Base-by-base conservation (phyloP, 352 stramenopile species). In the Phytophthora litchii region DNA sequence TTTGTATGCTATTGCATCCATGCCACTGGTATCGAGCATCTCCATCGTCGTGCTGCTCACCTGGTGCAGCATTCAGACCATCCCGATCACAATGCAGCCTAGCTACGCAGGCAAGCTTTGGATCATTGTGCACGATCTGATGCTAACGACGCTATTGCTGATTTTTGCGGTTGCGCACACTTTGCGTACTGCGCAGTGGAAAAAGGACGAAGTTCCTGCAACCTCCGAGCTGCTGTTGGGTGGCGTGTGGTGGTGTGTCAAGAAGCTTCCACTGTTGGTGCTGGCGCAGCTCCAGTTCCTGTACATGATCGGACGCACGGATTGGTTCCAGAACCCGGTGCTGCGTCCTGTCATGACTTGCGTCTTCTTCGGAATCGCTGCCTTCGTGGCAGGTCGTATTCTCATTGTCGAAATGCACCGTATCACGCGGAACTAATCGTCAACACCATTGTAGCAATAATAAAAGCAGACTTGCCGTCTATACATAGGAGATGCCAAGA, bases 251-350 rank as follows among this genome's bases (percentile, higher is more conserved):
- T 74, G 65, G 41, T 85, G 79, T 60, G 32, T 67, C 40, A 77
- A 78, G 60, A 75, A 76, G 23, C 43, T 92, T 17, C 80, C 79
- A 14, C 32, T 76, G 47, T 57, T 92, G 16, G 27, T 90, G 17
- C 31, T 69, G 4, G 52, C 76, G 11, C 79, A 90, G 56, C 38
- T 79, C 13, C 38, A 76, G 48, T 80, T 91, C 45, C 73, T 92
- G 6, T 86, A 83, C 67, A 64, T 81, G 41, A 58, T 87, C 13
- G 80, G 78, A 0, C 79, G 79, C 17, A 90, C 76, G 0, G 83
- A 93, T 60, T 74, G 63, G 70, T 88, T 93, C 51, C 69, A 75
- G 68, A 90, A 93, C 67, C 83, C 83, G 1, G 83, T 93, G 62
- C 61, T 93, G 8, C 83, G 83, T 31, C 83, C 83, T 31, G 67